These are phyloP conservation scores for Dactylellina sp. DNA, from an alignment of 2,329 filamentous ascomycete genomes.

Conservation along the genomic window DNA sequence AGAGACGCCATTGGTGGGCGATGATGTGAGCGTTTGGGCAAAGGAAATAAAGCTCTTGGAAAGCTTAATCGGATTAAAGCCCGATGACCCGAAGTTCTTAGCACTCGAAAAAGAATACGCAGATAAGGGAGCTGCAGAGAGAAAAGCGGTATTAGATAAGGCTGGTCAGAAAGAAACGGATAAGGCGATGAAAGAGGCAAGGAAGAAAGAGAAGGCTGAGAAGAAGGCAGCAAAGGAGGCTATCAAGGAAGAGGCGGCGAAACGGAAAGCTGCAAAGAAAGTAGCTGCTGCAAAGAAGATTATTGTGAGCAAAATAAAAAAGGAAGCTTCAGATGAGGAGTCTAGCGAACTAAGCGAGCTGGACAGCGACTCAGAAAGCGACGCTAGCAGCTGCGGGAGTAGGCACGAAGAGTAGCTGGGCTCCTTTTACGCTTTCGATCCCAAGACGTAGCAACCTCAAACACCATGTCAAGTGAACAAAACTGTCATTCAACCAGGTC, in stretches of 20 bases:
- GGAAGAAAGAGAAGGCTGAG: slow-evolving; percentile 37
- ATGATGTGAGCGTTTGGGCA: slow-evolving; percentile 81
- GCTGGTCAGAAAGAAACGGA: slow-evolving; percentile 72
- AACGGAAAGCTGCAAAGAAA: slow-evolving; percentile 28
- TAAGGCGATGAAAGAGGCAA: slow-evolving; percentile 53
- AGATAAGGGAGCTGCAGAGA: slow-evolving; percentile 75
- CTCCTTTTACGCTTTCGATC: background rate
- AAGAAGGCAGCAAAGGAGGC: slow-evolving; percentile 42
- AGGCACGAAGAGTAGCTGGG: background rate
- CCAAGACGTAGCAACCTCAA: too few relatives aligned
- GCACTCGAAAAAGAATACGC: slow-evolving; percentile 74
- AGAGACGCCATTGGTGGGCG: slow-evolving; percentile 90
- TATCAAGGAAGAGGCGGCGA: slow-evolving; percentile 25
- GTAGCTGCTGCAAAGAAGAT: slow-evolving; percentile 1
- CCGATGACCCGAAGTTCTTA: slow-evolving; percentile 74
- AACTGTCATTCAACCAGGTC: too few relatives aligned
- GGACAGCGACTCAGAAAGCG: slow-evolving; percentile 21
- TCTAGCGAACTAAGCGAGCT: slow-evolving; percentile 34
- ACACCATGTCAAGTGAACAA: too few relatives aligned
- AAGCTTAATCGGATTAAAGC: slow-evolving; percentile 83
- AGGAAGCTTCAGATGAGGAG: slow-evolving; percentile 9
- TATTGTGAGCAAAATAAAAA: background rate
- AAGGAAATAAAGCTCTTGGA: slow-evolving; percentile 95
- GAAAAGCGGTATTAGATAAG: slow-evolving; percentile 80
- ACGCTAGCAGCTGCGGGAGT: slow-evolving; percentile 33